These are phyloP conservation scores for Xylaria sp. DNA, from an alignment of 2,329 filamentous ascomycete species.

Conservation along the genomic window DNA sequence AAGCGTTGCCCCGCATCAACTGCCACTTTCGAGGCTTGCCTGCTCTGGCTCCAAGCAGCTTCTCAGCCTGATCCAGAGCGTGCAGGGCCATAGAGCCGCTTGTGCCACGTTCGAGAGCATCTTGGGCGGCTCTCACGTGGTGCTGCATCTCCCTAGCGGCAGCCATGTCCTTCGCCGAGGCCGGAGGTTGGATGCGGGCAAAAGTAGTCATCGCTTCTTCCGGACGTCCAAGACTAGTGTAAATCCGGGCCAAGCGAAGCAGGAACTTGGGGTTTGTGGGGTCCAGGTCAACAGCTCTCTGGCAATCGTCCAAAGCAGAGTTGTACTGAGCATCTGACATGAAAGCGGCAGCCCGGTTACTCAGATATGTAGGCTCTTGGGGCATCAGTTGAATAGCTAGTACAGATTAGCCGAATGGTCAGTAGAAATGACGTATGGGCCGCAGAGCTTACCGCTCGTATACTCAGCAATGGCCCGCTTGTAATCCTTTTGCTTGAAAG, in stretches of 20 bases:
- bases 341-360: conserved; percentile 92
- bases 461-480: conserved; percentile 88
- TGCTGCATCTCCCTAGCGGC: conserved; percentile 83
- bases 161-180: conserved; percentile 82
- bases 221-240: conserved; percentile 83
- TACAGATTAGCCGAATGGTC: conserved; percentile 14
- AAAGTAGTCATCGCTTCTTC: conserved; percentile 86
- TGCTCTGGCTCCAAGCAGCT: conserved; percentile 73
- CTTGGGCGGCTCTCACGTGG: conserved; percentile 78
- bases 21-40: conserved; percentile 90
- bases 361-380: conserved; percentile 84
- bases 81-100: conserved; percentile 90
- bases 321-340: conserved; percentile 83
- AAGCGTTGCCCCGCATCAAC: conserved; percentile 87
- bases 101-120: conserved; percentile 72
- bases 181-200: conserved; percentile 75
- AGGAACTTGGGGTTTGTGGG: conserved; percentile 86
- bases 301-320: conserved; percentile 85
- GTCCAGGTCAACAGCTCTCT: conserved; percentile 78
- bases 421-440: conserved; percentile 7
- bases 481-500: conserved; percentile 95
- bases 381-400: conserved; percentile 89
- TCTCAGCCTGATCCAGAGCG: conserved; percentile 88
- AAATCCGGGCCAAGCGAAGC: conserved; percentile 84
- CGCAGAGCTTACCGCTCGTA: conserved; percentile 72